A percentile compares a stretch with the other conserved stretches of the same genome.
phyloP scores from a whole-genome alignment of 352 stramenopile genomes.

The Lagenidium sp. region DNA sequence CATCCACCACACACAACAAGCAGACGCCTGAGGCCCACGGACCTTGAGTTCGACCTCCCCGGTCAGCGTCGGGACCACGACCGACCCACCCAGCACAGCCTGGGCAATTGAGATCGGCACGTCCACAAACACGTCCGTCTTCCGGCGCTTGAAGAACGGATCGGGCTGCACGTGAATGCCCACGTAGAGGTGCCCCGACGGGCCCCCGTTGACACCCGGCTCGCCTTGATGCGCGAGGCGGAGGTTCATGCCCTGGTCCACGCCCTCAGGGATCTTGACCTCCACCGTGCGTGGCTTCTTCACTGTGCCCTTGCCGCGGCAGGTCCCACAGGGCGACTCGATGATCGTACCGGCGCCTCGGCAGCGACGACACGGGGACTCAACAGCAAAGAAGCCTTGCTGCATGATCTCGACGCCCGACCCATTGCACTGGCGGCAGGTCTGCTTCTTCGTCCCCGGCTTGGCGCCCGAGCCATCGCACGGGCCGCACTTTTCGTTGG shows the following conservation, averaged over 20 bases:
- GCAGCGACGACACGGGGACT: slow-evolving; percentile 79
- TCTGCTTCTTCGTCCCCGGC: slow-evolving; percentile 73
- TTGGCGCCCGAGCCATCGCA: slow-evolving; percentile 80
- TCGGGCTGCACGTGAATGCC: slow-evolving; percentile 91
- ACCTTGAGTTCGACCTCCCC: slow-evolving; percentile 97
- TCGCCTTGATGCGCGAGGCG: slow-evolving; percentile 91
- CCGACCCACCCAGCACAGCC: slow-evolving; percentile 88
- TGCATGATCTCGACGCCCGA: slow-evolving; percentile 83
- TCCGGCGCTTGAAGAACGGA: slow-evolving; percentile 94
- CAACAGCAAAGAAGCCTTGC: slow-evolving; percentile 86
- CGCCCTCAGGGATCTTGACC: slow-evolving; percentile 92
- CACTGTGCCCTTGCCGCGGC: slow-evolving; percentile 66
- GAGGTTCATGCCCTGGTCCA: slow-evolving; percentile 96
- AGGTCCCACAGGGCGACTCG: slow-evolving; percentile 73
- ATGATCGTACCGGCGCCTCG: slow-evolving; percentile 75
- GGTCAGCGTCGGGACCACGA: slow-evolving; percentile 96
- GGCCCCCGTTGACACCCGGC: slow-evolving; percentile 70
- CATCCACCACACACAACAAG: neutral
- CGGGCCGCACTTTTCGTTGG: slow-evolving; percentile 68
- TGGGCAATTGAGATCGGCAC: slow-evolving; percentile 91
- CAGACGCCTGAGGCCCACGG: neutral
- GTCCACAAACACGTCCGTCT: slow-evolving; percentile 92
- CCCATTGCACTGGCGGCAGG: slow-evolving; percentile 71
- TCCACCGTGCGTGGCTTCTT: slow-evolving; percentile 91
- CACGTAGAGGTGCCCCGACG: slow-evolving; percentile 92